phyloP scores from a whole-genome alignment of 2,329 filamentous ascomycete species.

The Juglanconis sp. region DNA sequence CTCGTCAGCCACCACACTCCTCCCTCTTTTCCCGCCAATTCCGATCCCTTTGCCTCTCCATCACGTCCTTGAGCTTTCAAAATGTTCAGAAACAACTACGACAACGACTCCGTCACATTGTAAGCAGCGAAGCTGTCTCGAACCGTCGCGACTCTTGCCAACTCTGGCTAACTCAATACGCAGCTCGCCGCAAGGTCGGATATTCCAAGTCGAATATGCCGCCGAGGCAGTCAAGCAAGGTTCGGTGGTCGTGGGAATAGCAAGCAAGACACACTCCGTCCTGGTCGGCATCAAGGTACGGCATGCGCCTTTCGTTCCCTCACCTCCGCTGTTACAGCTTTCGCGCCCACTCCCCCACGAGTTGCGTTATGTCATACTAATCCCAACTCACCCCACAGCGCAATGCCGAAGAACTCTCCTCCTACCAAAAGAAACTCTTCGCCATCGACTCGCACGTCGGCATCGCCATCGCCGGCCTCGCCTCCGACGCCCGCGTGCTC shows the following conservation, averaged over 20 bases:
- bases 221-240: constrained; percentile 98
- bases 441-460: constrained; percentile 93
- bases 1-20: background rate
- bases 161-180: constrained; percentile 27
- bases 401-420: constrained; percentile 98
- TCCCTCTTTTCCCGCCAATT: background rate
- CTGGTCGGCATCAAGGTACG: constrained; percentile 92
- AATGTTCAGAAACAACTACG: constrained; percentile 99
- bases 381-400: constrained; percentile 52
- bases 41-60: background rate
- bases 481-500: constrained; percentile 95
- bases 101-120: constrained; percentile 99
- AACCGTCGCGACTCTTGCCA: constrained; percentile 19
- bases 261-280: constrained; percentile 96
- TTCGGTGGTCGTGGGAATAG: constrained; percentile 93
- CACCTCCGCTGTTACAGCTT: background rate
- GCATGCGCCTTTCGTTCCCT: constrained; percentile 4
- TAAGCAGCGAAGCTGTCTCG: constrained; percentile 45
- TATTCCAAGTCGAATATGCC: constrained; percentile 99
- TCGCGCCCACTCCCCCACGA: constrained; percentile 12
- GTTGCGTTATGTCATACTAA: constrained; percentile 4
- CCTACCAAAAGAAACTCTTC: constrained; percentile 99
- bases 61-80: constrained; percentile 33
- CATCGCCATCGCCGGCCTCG: constrained; percentile 92
- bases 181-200: constrained; percentile 97